Base-by-base conservation (phyloP, 192 early-diverging fungal species). In the Helicostylum pulchrum region DNA sequence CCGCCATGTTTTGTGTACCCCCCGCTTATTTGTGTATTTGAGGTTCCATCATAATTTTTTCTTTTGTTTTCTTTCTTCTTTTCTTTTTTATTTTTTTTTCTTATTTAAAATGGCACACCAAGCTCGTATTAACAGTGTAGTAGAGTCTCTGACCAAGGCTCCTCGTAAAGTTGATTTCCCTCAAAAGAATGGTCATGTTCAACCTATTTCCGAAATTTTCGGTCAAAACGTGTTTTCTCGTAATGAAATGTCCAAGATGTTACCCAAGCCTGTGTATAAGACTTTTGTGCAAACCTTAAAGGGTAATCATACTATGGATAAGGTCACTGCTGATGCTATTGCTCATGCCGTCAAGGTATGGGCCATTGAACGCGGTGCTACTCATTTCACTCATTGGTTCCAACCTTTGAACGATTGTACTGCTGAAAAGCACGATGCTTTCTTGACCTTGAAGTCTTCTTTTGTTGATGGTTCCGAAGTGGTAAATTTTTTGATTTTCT, bases 351-450 rank as follows among this genome's bases (percentile, higher is more conserved):
- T 90, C 55, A 87, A 90, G 53, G 88, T 96, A 63, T 99, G 97
- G 97, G 94, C 97, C 62, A 90, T 95, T 93, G 91, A 95, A 76
- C 88, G 92, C 70, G 93, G 94, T 52, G 93, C 95, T 49, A 96
- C 95, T 59, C 94, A 99, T 85, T 99, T 95, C 76, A 96, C 95
- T 52, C 97, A 99, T 82, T 97, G 95, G 95, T 99, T 99, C 91
- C 97, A 99, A 86, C 97, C 97, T 67, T 94, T 96, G 87, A 99
- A 95, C 7, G 97, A 90, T 57, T 86, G 91, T 48, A 99, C 97
- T 50, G 97, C 97, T 61, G 95, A 97, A 82, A 99, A 99, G 87
- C 97, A 99, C 81, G 97, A 99, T 84, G 88, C 94, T 48, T 99
- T 99, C 86, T 81, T 99, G 70, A 88, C 89, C 26, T 77, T 99